phyloP scores from a whole-genome alignment of 2,329 filamentous ascomycete species.

The Achaetomium macrosporum region DNA sequence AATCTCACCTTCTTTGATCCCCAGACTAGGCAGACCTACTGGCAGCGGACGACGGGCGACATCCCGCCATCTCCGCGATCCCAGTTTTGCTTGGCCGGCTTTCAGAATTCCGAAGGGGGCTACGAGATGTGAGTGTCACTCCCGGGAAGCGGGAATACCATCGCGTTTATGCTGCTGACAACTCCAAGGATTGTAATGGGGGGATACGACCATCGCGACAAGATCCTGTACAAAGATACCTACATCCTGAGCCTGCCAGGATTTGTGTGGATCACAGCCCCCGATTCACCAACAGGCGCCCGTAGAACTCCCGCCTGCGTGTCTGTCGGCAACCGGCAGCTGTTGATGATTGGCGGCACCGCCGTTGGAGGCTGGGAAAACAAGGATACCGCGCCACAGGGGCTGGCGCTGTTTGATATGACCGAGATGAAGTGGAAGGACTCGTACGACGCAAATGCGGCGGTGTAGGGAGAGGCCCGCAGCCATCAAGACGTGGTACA shows the following conservation, averaged over 20 bases:
- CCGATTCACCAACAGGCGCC: conserved; percentile 2
- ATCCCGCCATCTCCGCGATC: conserved; percentile 4
- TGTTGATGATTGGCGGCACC: conserved; percentile 17
- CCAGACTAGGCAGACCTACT: conserved; percentile 9
- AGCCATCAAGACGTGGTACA: too few relatives aligned
- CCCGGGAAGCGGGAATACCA: too few relatives aligned
- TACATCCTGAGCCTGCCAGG: conserved; percentile 20
- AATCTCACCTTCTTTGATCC: conserved; percentile 19
- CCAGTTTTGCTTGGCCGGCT: conserved; percentile 6
- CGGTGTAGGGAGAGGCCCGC: too few relatives aligned
- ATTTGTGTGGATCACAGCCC: conserved; percentile 17
- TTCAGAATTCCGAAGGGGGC: conserved; percentile 6
- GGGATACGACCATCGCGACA: not conserved
- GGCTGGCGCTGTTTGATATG: conserved; percentile 21
- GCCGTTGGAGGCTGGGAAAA: not conserved
- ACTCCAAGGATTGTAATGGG: conserved; percentile 9
- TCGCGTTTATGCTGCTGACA: not conserved
- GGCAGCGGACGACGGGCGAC: conserved; percentile 11
- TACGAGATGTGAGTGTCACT: conserved; percentile 14
- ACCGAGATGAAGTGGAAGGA: conserved; percentile 12
- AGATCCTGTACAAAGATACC: conserved; percentile 11
- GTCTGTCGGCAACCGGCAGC: conserved; percentile 12
- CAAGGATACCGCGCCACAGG: conserved; percentile 8
- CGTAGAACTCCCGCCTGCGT: conserved; percentile 10
- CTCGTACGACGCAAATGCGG: conserved; percentile 13